Evolutionary conservation across 2,329 filamentous ascomycete species (phyloP), one percentile per base, ranked within the genome.

Genomic region (Penicillium oxalicum): DNA sequence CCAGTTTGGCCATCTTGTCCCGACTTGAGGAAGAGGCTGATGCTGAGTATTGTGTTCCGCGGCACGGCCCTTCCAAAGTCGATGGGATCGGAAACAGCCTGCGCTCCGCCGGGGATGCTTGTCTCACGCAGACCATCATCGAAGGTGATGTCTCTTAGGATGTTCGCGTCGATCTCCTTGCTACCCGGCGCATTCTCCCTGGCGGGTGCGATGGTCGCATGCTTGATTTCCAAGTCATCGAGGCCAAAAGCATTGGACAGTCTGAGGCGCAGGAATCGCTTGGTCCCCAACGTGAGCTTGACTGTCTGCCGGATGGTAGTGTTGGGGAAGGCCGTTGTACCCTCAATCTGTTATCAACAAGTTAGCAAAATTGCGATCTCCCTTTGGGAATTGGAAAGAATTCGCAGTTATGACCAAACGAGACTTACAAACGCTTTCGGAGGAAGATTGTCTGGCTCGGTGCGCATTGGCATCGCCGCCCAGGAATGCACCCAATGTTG

Each of bases 281-380:
- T 67, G 3, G 78, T 76, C 1, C 73, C 75, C 4, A 83, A 72
- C 6, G 81, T 80, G 55, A 83, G 70, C 54, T 81, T 78, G 11
- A 86, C 62, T 0, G 83, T 86, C 64, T 87, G 83, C 2, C 83
- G 81, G 53, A 87, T 74, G 0, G 83, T 86, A 1, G 80, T 76
- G 57, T 85, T 78, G 40, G 70, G 67, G 61, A 86, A 84, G 9
- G 26, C 26, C 3, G 32, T 25, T 9, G 18, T 43, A 4, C 33
- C 29, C 11, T 32, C 9, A 5, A 24, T 35, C 40, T 43, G 8
- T 18, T 13, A 4, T 1, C 3, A 2, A 9, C 9, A 13, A 13
- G 4, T 25, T 18, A 43, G 18, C 9, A 4, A 13, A 12, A 9
- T 29, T 5, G 24, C 18, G n/a, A 5, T 18, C 5, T 41, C 1